These are phyloP conservation scores for Sutorius eximius DNA, from an alignment of 1,284 basidiomycete genomes.

Conservation along the genomic window DNA sequence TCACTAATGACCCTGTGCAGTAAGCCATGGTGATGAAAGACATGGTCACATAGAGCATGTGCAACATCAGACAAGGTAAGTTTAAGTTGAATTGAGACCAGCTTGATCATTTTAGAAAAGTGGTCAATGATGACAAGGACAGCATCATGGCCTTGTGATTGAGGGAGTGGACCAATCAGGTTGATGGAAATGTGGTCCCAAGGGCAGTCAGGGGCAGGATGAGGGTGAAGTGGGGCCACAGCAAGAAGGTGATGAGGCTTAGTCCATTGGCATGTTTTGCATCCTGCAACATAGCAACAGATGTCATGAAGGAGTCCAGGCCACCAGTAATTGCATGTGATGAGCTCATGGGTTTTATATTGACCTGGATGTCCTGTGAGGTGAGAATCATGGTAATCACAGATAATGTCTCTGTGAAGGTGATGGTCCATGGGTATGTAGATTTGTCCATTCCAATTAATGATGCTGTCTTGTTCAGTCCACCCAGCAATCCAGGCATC, in stretches of 20 bases:
- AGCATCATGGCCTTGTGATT: background rate
- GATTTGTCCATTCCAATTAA: too few relatives aligned
- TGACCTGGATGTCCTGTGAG: conserved; percentile 43
- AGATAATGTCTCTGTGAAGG: too few relatives aligned
- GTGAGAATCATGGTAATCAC: conserved; percentile 32
- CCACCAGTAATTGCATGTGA: conserved; percentile 46
- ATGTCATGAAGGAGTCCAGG: conserved; percentile 35
- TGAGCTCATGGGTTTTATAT: conserved; percentile 38
- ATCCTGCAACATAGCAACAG: conserved; percentile 38
- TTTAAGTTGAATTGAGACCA: background rate
- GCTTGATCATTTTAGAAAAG: background rate
- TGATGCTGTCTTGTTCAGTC: too few relatives aligned
- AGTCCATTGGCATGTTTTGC: conserved; percentile 39
- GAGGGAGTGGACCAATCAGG: background rate
- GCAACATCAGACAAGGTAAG: too few relatives aligned
- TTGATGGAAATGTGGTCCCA: too few relatives aligned
- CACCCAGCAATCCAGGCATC: too few relatives aligned
- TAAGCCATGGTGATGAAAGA: too few relatives aligned
- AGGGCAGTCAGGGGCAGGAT: too few relatives aligned
- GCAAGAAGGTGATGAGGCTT: conserved; percentile 13
- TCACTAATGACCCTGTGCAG: too few relatives aligned
- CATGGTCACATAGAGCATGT: too few relatives aligned
- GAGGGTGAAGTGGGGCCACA: too few relatives aligned
- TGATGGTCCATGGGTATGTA: too few relatives aligned
- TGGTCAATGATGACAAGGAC: background rate